Percentiles rank a stretch among this genome's conserved stretches.
Evolutionary conservation across 345 rosid species (phyloP).

Genomic region (Citrus cavaleriei): DNA sequence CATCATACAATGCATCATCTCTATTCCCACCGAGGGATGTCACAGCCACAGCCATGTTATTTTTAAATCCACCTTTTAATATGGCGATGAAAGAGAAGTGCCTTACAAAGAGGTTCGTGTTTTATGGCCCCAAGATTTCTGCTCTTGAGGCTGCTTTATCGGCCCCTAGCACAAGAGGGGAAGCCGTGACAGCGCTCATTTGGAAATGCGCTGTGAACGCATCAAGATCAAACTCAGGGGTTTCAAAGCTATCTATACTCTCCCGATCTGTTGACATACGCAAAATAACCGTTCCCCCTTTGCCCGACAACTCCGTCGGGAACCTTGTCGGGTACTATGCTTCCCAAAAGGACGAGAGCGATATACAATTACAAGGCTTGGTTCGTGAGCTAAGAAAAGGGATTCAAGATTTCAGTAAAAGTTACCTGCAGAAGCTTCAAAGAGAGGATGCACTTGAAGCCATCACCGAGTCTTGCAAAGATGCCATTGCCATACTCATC

Average conservation of each 20-base stretch:
- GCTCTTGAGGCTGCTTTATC: neutral
- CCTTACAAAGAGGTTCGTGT: conserved; percentile 16
- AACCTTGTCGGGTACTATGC: neutral
- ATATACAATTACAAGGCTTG: conserved; percentile 14
- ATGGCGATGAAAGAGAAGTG: neutral
- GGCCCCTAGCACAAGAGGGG: neutral
- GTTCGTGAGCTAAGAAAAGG: conserved; percentile 23
- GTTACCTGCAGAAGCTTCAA: conserved; percentile 5
- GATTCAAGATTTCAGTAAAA: neutral
- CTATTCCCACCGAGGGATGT: neutral
- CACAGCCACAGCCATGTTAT: neutral
- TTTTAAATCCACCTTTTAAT: neutral
- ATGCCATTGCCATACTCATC: neutral
- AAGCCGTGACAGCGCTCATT: conserved; percentile 23
- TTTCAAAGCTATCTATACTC: neutral
- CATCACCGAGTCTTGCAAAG: neutral
- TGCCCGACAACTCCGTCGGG: conserved; percentile 8
- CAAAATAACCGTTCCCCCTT: neutral
- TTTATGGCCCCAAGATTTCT: conserved; percentile 1
- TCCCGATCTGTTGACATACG: conserved; percentile 9
- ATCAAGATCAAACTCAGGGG: neutral
- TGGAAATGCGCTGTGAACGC: conserved; percentile 15
- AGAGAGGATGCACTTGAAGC: neutral
- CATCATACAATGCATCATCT: neutral
- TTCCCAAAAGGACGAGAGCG: neutral